phyloP scores from a whole-genome alignment of 192 early-diverging fungal species.

The Linnemannia zychae region DNA sequence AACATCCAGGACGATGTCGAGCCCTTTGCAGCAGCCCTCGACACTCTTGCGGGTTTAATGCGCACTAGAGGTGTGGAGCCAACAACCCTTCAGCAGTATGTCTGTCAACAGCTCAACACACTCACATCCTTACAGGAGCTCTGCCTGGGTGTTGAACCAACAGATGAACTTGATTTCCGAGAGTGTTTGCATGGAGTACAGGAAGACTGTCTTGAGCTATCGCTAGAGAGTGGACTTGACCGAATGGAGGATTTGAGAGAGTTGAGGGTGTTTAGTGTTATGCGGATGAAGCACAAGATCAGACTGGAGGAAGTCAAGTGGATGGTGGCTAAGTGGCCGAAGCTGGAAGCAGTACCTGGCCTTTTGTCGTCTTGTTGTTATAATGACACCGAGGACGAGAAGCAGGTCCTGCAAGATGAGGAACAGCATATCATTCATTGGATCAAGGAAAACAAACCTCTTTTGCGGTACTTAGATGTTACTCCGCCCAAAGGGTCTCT shows the following conservation, averaged over 20 bases:
- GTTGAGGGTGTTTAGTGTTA: neutral
- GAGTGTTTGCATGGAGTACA: neutral
- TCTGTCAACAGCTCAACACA: neutral
- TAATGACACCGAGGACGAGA: neutral
- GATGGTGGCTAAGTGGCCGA: slow-evolving; percentile 11
- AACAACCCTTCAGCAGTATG: neutral
- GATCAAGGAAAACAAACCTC: neutral
- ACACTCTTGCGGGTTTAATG: neutral
- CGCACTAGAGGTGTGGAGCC: neutral
- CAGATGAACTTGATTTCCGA: neutral
- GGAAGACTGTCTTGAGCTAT: neutral
- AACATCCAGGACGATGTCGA: neutral
- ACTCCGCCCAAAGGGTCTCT: neutral
- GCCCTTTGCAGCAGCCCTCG: neutral
- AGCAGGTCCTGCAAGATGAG: neutral
- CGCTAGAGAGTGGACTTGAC: slow-evolving; percentile 2
- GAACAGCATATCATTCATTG: slow-evolving; percentile 4
- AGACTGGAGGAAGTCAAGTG: slow-evolving; percentile 12
- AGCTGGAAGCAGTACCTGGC: neutral
- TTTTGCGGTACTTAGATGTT: neutral
- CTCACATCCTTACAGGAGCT: neutral
- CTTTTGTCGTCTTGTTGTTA: neutral
- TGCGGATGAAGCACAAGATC: slow-evolving; percentile 11
- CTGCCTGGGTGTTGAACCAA: neutral
- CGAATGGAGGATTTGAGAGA: slow-evolving; percentile 3